A percentile compares a stretch with the other conserved stretches of the same genome.
These are phyloP conservation scores for Leccinellum albellum DNA, from an alignment of 768 basidiomycete species.

Conservation along the genomic window DNA sequence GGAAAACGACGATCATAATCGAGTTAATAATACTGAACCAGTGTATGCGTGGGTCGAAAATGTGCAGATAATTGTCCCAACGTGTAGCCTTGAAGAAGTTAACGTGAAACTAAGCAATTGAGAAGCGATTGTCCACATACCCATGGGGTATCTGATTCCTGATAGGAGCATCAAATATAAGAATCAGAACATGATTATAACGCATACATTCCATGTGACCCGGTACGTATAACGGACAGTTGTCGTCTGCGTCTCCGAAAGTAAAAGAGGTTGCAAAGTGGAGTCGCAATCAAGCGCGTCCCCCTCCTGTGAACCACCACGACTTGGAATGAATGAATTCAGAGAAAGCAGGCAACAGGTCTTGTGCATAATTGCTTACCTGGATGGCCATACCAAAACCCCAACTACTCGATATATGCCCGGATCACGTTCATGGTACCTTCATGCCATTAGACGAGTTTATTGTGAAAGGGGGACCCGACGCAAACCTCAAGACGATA, in stretches of 20 bases:
- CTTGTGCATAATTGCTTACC: slow-evolving; percentile 25
- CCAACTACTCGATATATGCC: slow-evolving; percentile 85
- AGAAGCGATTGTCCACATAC: slow-evolving; percentile 31
- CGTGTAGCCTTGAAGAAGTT: slow-evolving; percentile 67
- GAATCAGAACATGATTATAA: neutral
- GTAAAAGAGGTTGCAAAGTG: slow-evolving; percentile 44
- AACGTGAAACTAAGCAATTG: neutral
- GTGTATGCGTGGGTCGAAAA: slow-evolving; percentile 91
- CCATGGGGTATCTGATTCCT: slow-evolving; percentile 88
- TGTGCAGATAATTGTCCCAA: slow-evolving; percentile 95
- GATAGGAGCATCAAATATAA: slow-evolving; percentile 2
- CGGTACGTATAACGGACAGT: slow-evolving; percentile 82
- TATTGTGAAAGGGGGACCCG: neutral
- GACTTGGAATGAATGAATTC: slow-evolving; percentile 36
- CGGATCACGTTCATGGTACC: slow-evolving; percentile 74
- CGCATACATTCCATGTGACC: slow-evolving; percentile 77
- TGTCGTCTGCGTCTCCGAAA: slow-evolving; percentile 60
- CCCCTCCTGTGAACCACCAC: slow-evolving; percentile 55
- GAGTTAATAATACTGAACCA: slow-evolving; percentile 97
- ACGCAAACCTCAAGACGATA: slow-evolving; percentile 63
- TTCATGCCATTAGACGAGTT: slow-evolving; percentile 30
- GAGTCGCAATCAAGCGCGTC: slow-evolving; percentile 50
- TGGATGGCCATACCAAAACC: slow-evolving; percentile 78
- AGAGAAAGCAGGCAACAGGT: neutral
- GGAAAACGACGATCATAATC: slow-evolving; percentile 84